These are phyloP conservation scores for Castanea sativa DNA, from an alignment of 306 rosid species.

Conservation along the genomic window DNA sequence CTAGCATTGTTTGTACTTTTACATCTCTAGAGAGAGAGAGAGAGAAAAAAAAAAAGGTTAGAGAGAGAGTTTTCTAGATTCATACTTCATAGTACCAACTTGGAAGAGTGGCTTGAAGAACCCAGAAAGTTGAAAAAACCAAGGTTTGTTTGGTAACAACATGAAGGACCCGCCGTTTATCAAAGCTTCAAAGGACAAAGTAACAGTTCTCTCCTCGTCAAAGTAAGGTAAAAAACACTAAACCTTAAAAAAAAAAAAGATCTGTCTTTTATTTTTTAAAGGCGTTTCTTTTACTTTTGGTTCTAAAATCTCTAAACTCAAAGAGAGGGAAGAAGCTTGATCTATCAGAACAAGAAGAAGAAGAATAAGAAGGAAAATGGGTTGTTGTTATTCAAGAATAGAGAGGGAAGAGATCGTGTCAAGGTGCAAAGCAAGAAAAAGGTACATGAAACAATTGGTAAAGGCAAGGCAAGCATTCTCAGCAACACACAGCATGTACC, in stretches of 20 bases:
- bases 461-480: slow-evolving; percentile 74
- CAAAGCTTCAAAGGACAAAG: no score
- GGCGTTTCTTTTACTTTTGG: background rate
- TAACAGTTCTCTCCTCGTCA: no score
- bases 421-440: slow-evolving; percentile 68
- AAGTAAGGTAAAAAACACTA: background rate
- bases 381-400: slow-evolving; percentile 72
- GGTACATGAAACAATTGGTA: slow-evolving; percentile 79
- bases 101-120: no score
- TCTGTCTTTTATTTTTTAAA: background rate
- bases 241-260: background rate
- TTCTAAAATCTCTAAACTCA: background rate
- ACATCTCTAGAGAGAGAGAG: background rate
- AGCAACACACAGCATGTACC: slow-evolving; percentile 70
- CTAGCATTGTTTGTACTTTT: background rate
- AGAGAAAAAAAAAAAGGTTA: no score
- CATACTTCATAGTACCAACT: no score
- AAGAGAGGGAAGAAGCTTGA: background rate
- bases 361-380: slow-evolving; percentile 53
- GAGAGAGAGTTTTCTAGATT: no score
- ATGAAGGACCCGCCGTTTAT: no score
- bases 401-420: slow-evolving; percentile 80
- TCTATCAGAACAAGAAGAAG: background rate
- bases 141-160: no score
- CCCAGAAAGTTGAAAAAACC: no score